Base-by-base conservation (phyloP, 345 rosid species). In the Camelina neglecta region DNA sequence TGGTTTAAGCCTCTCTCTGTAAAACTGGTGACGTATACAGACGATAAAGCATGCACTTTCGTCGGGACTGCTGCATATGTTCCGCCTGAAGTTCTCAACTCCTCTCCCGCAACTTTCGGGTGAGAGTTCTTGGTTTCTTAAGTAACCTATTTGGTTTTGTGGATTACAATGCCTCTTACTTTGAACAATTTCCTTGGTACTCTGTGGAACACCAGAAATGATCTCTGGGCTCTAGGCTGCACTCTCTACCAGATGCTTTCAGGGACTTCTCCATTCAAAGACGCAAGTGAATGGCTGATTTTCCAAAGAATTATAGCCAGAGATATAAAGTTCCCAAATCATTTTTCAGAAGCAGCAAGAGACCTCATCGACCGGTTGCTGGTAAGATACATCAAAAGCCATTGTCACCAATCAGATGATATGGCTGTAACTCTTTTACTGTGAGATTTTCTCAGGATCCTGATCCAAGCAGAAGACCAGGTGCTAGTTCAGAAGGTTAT, bases 21-120 rank as follows among this genome's bases (percentile, higher is more conserved):
- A 47, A 49, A 9, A 63, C 36, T 73, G 55, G 21, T 75, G 48
- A 48, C 68, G 74, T 73, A 48, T 72, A 63, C 85, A 94, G 99
- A 91, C 76, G 99, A 96, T 77, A 96, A 93, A 84, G 93, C 93
- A 4, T 90, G 97, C 83, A 92, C 81, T 50, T 92, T 95, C 71
- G 97, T 95, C 54, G 99, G 99, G 23, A 96, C 99, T 68, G 99
- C 99, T 38, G 98, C 99, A 21, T 96, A 96, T 77, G 98, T 96
- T 47, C 98, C 99, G 67, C 98, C 98, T 4, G 97, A 96, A 86
- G 99, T 92, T 77, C 93, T 96, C 66, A 91, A 93, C 79, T 92
- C 99, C 65, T 96, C 99, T 71, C 98, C 99, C 2, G 97, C 98
- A 72, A 96, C 99, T 55, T 85, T 93, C 65, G 99, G 99, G 99